A percentile compares a stretch with the other conserved stretches of the same genome.
Evolutionary conservation across 208 protist genomes (phyloP).

Genomic region (Leishmania mexicana): DNA sequence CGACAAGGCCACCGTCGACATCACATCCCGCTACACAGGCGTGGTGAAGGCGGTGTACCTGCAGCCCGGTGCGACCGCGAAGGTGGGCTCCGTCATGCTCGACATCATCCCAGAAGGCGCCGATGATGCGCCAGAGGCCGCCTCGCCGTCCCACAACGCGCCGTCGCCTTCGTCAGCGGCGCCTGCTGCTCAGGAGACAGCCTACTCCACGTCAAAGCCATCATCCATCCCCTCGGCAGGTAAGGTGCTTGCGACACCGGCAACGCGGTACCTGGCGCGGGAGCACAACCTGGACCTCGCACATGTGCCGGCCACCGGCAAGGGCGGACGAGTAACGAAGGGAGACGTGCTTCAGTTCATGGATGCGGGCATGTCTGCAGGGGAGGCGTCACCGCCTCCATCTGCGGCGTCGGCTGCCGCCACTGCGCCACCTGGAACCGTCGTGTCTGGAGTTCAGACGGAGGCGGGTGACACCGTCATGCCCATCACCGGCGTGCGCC

Average conservation of each 20-base stretch:
- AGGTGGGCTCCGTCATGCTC: slow-evolving; percentile 86
- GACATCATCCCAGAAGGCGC: slow-evolving; percentile 65
- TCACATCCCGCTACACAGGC: slow-evolving; percentile 93
- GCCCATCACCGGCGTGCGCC: slow-evolving; percentile 50
- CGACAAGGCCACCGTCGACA: slow-evolving; percentile 95
- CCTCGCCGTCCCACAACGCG: neutral
- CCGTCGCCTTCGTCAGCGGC: neutral
- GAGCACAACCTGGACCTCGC: slow-evolving; percentile 84
- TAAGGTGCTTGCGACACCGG: slow-evolving; percentile 91
- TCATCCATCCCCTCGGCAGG: neutral
- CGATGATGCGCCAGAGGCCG: neutral
- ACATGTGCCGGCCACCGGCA: slow-evolving; percentile 63
- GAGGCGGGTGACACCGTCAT: slow-evolving; percentile 40
- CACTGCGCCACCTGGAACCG: neutral
- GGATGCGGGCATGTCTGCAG: neutral
- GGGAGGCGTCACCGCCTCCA: neutral
- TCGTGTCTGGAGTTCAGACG: neutral
- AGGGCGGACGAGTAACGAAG: slow-evolving; percentile 91
- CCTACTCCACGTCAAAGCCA: neutral
- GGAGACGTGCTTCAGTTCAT: slow-evolving; percentile 77
- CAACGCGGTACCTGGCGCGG: slow-evolving; percentile 86
- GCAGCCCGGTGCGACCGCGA: slow-evolving; percentile 75
- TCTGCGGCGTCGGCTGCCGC: neutral
- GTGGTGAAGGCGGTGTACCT: slow-evolving; percentile 86
- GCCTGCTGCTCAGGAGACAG: neutral